Conservation (phyloP, 1,284 basidiomycete genomes). For the Boletus hoseneyae region DNA sequence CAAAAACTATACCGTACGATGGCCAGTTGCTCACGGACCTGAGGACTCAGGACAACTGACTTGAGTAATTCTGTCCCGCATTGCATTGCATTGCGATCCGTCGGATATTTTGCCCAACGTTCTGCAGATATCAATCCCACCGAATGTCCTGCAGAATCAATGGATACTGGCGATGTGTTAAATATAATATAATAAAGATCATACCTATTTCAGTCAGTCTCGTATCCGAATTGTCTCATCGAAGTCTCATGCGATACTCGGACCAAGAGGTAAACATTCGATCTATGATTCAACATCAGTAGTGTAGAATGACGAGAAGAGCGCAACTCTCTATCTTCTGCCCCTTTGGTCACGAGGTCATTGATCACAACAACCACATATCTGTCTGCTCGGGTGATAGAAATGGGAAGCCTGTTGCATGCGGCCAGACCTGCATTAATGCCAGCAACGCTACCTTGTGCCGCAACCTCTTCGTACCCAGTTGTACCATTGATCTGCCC, state of each 20-base stretch:
- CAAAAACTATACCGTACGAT: neutral
- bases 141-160: constrained; percentile 38
- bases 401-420: constrained; percentile 50
- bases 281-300: constrained; percentile 45
- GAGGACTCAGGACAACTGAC: constrained; percentile 51
- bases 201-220: constrained; percentile 74
- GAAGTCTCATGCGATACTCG: constrained; percentile 83
- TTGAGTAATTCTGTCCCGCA: constrained; percentile 52
- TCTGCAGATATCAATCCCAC: constrained; percentile 61
- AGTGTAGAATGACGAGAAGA: neutral
- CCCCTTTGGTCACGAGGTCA: constrained; percentile 82
- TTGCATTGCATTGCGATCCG: constrained; percentile 48
- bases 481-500: constrained; percentile 92
- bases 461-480: constrained; percentile 90
- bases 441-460: constrained; percentile 82
- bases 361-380: constrained; percentile 90
- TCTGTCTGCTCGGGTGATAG: constrained; percentile 78
- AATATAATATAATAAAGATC: neutral
- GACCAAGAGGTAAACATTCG: constrained; percentile 92
- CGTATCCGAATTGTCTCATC: constrained; percentile 86
- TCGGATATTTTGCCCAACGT: constrained; percentile 57
- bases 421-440: constrained; percentile 82
- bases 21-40: constrained; percentile 38
- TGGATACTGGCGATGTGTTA: neutral
- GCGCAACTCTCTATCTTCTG: constrained; percentile 59